These are phyloP conservation scores for Neofusicoccum umdonicola DNA, from an alignment of 2,329 filamentous ascomycete genomes.

Conservation along the genomic window DNA sequence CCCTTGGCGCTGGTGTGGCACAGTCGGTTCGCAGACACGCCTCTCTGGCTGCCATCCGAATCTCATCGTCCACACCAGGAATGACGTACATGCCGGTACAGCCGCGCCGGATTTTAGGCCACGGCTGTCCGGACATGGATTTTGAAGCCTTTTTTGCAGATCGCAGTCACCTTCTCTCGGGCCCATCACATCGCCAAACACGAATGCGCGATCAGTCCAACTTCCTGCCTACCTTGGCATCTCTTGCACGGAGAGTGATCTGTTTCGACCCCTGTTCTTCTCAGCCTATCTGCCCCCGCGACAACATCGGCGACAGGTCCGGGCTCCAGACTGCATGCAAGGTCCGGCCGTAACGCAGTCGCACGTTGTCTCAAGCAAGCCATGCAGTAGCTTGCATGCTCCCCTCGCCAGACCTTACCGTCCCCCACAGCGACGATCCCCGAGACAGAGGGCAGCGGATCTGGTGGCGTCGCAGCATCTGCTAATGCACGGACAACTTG, in stretches of 20 bases:
- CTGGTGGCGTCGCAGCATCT: not conserved
- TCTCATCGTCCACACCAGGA: no score
- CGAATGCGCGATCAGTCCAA: not conserved
- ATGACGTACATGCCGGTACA: not conserved
- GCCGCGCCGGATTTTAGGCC: not conserved
- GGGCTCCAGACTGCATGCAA: no score
- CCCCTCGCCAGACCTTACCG: not conserved
- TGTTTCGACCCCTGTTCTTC: not conserved
- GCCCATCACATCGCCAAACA: not conserved
- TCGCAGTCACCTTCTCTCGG: not conserved
- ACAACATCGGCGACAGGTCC: no score
- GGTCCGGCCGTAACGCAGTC: no score
- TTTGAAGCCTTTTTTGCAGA: not conserved
- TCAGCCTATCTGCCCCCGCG: no score
- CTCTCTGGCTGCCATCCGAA: no score
- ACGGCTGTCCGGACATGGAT: not conserved
- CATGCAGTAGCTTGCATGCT: not conserved
- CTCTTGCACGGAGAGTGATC: not conserved
- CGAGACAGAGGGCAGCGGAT: not conserved
- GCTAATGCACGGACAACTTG: not conserved
- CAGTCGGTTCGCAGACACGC: not conserved
- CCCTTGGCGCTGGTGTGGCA: not conserved
- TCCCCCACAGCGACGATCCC: not conserved
- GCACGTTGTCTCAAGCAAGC: not conserved
- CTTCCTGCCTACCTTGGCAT: not conserved